Conservation (phyloP, 768 basidiomycete genomes). For the Porpolomopsis calyptriformis region DNA sequence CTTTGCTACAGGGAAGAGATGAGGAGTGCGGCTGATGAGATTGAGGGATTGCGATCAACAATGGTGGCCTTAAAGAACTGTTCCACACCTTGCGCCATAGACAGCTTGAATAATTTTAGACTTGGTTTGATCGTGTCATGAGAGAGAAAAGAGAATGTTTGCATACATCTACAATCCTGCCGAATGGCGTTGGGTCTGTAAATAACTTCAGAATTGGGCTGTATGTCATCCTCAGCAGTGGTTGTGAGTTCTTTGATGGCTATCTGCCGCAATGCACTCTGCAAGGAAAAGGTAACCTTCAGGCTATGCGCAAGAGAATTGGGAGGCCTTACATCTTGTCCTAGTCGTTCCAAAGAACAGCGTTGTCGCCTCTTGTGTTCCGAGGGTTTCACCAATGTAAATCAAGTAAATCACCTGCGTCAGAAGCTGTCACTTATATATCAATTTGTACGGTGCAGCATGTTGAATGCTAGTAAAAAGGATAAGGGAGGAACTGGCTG, state of each 20-base stretch:
- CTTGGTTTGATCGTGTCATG: conserved; percentile 6
- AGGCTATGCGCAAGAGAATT: conserved; percentile 7
- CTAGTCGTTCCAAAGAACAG: conserved; percentile 99
- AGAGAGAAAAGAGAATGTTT: conserved; percentile 1
- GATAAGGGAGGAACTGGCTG: too few species aligned
- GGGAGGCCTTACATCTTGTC: conserved; percentile 74
- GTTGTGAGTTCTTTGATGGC: conserved; percentile 95
- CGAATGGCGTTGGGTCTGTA: conserved; percentile 97
- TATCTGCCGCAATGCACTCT: conserved; percentile 93
- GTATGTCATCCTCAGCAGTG: conserved; percentile 99
- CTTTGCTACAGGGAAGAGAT: conserved; percentile 86
- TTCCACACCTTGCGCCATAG: conserved; percentile 98
- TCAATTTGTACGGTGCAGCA: too few species aligned
- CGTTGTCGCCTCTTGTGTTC: conserved; percentile 91
- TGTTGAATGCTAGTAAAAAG: too few species aligned
- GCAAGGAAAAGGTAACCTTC: conserved; percentile 9
- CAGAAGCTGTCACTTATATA: too few species aligned
- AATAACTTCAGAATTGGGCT: conserved; percentile 95
- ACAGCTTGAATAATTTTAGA: too few species aligned
- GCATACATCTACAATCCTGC: conserved; percentile 94
- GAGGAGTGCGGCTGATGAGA: conserved; percentile 91
- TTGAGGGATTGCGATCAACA: conserved; percentile 91
- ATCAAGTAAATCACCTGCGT: conserved; percentile 94
- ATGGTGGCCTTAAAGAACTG: conserved; percentile 99
- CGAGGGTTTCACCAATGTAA: conserved; percentile 92